Percentiles rank a stretch among this genome's conserved stretches.
Evolutionary conservation across 768 basidiomycete species (phyloP).

Genomic region (Mrakia hoshinonis): DNA sequence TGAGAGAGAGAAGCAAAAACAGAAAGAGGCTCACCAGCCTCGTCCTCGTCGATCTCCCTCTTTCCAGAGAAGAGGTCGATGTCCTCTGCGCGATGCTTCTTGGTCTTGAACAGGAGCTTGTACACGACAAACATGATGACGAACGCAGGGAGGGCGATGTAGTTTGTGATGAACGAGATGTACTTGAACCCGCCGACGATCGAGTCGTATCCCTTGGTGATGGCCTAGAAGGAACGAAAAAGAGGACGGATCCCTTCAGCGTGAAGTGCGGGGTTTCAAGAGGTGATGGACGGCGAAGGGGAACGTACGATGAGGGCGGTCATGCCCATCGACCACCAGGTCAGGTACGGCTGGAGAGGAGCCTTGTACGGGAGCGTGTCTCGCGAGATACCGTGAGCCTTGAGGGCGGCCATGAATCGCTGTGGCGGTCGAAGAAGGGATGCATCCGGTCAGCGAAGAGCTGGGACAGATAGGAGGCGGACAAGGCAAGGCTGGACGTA

Average conservation of each 20-base stretch:
- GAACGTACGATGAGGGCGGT: constrained; percentile 45
- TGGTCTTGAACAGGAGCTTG: constrained; percentile 43
- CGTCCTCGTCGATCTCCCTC: constrained; percentile 56
- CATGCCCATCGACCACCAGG: constrained; percentile 65
- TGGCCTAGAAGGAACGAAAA: constrained; percentile 33
- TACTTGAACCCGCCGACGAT: constrained; percentile 42
- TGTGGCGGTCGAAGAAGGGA: not conserved
- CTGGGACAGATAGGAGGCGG: too few species aligned
- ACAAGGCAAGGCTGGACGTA: too few species aligned
- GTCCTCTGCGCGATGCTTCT: constrained; percentile 44
- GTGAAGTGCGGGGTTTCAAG: too few species aligned
- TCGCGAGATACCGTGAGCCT: constrained; percentile 47
- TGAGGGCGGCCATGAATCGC: constrained; percentile 33
- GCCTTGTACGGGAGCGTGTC: constrained; percentile 41
- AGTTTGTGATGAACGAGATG: constrained; percentile 24
- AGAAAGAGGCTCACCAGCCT: too few species aligned
- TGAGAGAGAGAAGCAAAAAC: too few species aligned
- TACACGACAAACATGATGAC: constrained; percentile 46
- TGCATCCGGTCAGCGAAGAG: not conserved
- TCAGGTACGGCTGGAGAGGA: constrained; percentile 50
- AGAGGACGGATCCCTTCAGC: too few species aligned
- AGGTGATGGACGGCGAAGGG: too few species aligned
- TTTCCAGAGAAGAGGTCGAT: constrained; percentile 58
- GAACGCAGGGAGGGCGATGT: constrained; percentile 40
- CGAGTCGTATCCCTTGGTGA: constrained; percentile 52